phyloP scores from a whole-genome alignment of 2,329 filamentous ascomycete genomes.

The Curvularia hawaiiensis region DNA sequence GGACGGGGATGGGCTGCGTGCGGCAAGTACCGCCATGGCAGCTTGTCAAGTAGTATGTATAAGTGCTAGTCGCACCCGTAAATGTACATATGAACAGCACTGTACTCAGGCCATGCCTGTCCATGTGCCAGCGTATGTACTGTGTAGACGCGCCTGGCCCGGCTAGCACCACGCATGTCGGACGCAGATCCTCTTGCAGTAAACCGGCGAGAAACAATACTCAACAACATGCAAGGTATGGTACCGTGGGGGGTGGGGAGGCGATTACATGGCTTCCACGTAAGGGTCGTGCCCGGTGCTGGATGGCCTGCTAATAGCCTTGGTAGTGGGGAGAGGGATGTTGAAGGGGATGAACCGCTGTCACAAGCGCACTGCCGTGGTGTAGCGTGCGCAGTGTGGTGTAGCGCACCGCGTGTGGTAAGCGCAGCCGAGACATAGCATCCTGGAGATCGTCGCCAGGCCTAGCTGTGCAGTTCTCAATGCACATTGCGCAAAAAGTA shows the following conservation, averaged over 20 bases:
- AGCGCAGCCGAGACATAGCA: slow-evolving; percentile 15
- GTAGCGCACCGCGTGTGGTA: slow-evolving; percentile 15
- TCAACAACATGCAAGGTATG: slow-evolving; percentile 13
- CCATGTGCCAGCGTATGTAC: slow-evolving; percentile 2
- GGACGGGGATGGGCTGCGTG: not conserved
- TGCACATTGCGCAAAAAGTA: not conserved
- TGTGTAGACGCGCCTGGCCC: slow-evolving; percentile 9
- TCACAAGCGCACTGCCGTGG: slow-evolving; percentile 12
- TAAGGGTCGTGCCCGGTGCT: not conserved
- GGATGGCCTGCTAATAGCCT: slow-evolving; percentile 1
- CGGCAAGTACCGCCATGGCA: slow-evolving; percentile 11
- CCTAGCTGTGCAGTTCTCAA: slow-evolving; percentile 3
- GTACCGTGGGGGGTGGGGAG: not conserved
- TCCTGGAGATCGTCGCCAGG: slow-evolving; percentile 14
- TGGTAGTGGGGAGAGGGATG: slow-evolving; percentile 3
- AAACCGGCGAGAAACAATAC: slow-evolving; percentile 8
- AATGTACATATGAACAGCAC: not conserved
- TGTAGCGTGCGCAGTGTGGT: slow-evolving; percentile 4
- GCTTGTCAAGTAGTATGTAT: slow-evolving; percentile 2
- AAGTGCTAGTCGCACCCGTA: slow-evolving; percentile 5
- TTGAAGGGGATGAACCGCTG: slow-evolving; percentile 13
- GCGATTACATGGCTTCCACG: not conserved
- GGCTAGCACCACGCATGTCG: slow-evolving; percentile 10
- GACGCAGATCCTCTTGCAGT: slow-evolving; percentile 12
- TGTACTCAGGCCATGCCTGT: slow-evolving; percentile 13